Evolutionary conservation across 108 stramenopile species (phyloP).

Genomic region (Chaetoceros muelleri): DNA sequence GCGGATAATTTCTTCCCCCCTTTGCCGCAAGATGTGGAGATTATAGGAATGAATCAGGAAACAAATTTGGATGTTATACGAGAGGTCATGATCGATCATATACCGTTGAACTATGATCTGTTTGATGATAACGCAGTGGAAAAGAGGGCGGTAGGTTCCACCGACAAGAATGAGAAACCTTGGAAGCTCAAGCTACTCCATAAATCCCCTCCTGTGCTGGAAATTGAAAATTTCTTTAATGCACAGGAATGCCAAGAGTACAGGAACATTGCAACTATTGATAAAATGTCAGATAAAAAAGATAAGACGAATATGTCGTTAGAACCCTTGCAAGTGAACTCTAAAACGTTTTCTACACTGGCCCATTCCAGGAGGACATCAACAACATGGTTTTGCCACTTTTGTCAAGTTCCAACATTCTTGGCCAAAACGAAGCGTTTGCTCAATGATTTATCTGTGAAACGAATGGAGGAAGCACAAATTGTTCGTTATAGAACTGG

Average conservation of each 20-base stretch:
- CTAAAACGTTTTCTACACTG: conserved; percentile 45
- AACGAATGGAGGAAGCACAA: conserved; percentile 68
- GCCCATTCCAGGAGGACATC: conserved; percentile 59
- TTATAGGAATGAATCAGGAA: conserved; percentile 19
- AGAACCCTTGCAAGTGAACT: conserved; percentile 33
- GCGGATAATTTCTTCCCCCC: conserved; percentile 71
- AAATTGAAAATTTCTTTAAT: conserved; percentile 63
- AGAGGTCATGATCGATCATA: conserved; percentile 26
- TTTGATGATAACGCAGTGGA: conserved; percentile 53
- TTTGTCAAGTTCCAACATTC: conserved; percentile 34
- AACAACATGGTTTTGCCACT: conserved; percentile 71
- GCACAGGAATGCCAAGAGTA: conserved; percentile 39
- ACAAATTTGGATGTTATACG: conserved; percentile 15
- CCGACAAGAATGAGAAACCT: conserved; percentile 3
- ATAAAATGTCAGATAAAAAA: no score
- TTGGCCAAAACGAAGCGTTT: conserved; percentile 44
- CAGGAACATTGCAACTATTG: conserved; percentile 7
- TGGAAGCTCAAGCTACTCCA: conserved; percentile 45
- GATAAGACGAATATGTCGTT: no score
- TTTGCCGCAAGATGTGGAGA: conserved; percentile 26
- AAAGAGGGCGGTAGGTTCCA: no score
- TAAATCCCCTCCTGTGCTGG: conserved; percentile 54
- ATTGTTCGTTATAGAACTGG: conserved; percentile 61
- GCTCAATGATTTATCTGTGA: conserved; percentile 29
- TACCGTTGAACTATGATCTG: conserved; percentile 26